Conservation (phyloP, 148 eudicot species). For the Cornus florida region DNA sequence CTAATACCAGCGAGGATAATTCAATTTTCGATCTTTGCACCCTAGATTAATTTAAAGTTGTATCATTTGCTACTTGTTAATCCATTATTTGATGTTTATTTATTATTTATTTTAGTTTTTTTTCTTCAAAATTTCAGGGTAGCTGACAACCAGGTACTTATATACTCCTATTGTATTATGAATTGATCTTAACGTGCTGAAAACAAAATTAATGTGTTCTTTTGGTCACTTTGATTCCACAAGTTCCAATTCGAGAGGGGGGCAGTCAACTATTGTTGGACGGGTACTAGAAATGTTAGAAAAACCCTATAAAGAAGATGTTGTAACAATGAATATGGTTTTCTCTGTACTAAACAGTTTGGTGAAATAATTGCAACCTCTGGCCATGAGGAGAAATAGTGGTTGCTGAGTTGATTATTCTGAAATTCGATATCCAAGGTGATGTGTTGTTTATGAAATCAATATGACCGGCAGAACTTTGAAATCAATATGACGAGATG, state of each 20-base stretch:
- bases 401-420: conserved; percentile 58
- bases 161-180: background rate
- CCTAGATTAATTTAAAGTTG: too few species aligned
- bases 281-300: conserved; percentile 29
- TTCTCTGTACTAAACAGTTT: conserved; percentile 30
- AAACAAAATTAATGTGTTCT: background rate
- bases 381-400: conserved; percentile 50
- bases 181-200: too few species aligned
- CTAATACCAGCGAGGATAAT: too few species aligned
- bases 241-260: conserved; percentile 54
- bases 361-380: conserved; percentile 61
- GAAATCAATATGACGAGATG: too few species aligned
- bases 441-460: conserved; percentile 2
- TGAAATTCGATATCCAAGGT: conserved; percentile 46
- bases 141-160: conserved; percentile 64
- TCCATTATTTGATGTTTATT: too few species aligned
- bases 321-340: background rate
- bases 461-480: too few species aligned
- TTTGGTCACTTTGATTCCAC: conserved; percentile 19
- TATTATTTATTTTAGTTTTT: background rate
- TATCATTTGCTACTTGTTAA: too few species aligned
- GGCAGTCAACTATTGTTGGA: conserved; percentile 69
- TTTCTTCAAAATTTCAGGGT: conserved; percentile 47
- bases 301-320: background rate
- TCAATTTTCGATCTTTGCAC: too few species aligned